Conservation (phyloP, 257 asterid species). For the Capsicum baccatum region DNA sequence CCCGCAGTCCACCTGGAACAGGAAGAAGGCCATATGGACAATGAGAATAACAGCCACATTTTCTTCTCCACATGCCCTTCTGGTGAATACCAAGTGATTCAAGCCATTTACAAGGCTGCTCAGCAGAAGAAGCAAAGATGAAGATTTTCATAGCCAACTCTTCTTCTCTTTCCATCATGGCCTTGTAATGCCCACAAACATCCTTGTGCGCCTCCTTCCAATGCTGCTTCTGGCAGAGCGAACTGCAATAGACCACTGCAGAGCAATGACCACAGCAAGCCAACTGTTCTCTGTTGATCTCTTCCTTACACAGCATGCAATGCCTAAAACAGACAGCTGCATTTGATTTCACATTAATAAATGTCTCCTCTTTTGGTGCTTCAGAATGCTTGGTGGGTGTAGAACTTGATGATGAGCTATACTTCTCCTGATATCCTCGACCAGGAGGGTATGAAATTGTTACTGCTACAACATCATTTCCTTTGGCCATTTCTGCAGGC, state of each 20-base stretch:
- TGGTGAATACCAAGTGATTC: constrained; percentile 43
- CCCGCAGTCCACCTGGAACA: constrained; percentile 29
- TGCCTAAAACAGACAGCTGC: constrained; percentile 23
- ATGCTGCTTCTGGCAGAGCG: constrained; percentile 45
- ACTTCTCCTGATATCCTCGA: constrained; percentile 38
- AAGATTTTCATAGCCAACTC: constrained; percentile 40
- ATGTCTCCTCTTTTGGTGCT: constrained; percentile 33
- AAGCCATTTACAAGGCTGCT: constrained; percentile 47
- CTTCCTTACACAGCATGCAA: constrained; percentile 42
- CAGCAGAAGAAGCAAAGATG: constrained; percentile 37
- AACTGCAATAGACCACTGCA: constrained; percentile 42
- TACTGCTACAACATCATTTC: constrained; percentile 57
- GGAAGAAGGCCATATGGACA: constrained; percentile 42
- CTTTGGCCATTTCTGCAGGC: constrained; percentile 48
- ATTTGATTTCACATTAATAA: constrained; percentile 30
- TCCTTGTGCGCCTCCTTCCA: constrained; percentile 40
- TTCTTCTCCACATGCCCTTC: constrained; percentile 52
- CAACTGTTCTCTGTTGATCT: constrained; percentile 35
- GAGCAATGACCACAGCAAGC: constrained; percentile 38
- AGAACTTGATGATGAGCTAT: constrained; percentile 31
- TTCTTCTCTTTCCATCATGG: constrained; percentile 51
- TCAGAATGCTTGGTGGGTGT: constrained; percentile 37
- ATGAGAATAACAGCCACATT: constrained; percentile 38
- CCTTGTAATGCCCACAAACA: constrained; percentile 40
- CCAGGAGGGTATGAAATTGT: constrained; percentile 57